Base-by-base conservation (phyloP, 1,139 yeast genomes). In the Candida gigantensis region DNA sequence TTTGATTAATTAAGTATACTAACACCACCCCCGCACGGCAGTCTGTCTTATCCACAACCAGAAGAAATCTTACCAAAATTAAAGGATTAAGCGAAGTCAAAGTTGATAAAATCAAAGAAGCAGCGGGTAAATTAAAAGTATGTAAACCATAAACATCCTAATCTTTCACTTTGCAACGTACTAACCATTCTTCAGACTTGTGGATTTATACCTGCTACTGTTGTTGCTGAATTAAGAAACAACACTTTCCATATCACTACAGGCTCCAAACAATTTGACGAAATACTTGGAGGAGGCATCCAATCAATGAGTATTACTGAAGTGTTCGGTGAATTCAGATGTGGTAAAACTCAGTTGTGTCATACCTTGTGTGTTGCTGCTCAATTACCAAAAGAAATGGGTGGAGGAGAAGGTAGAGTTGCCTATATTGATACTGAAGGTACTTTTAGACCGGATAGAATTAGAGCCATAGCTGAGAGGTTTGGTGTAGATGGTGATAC, bases 361-460 rank as follows among this genome's bases (percentile, higher is more conserved):
- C 83, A 77, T 45, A 77, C 83, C 0, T 53, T 78, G 34, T 78
- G 84, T 52, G 81, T 78, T 3, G 72, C 82, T 1, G 65, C 81
- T 2, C 84, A 78, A 48, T 52, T 78, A 29, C 80, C 82, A 6
- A 67, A 57, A 37, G 62, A 60, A 4, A 53, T 72, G 59, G 83
- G 83, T 4, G 84, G 84, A 2, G 81, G 73, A 1, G 82, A 77
- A 49, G 84, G 84, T 0, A 77, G 77, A 55, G 81, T 75, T 1
- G 82, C 81, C 1, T 77, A 67, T 45, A 72, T 78, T 43, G 84
- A 77, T 46, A 76, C 82, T 0, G 83, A 78, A 50, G 84, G 82
- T 4, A 76, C 81, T 2, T 76, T 76, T 40, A 64, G 81, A 37
- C 81, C 81, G 1, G 81, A 75, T 41, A 64, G 84, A 52, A 74